Percentiles rank a stretch among this genome's conserved stretches.
phyloP scores from a whole-genome alignment of 2,329 filamentous ascomycete genomes.

The Aspergillus oerlinghausenensis region DNA sequence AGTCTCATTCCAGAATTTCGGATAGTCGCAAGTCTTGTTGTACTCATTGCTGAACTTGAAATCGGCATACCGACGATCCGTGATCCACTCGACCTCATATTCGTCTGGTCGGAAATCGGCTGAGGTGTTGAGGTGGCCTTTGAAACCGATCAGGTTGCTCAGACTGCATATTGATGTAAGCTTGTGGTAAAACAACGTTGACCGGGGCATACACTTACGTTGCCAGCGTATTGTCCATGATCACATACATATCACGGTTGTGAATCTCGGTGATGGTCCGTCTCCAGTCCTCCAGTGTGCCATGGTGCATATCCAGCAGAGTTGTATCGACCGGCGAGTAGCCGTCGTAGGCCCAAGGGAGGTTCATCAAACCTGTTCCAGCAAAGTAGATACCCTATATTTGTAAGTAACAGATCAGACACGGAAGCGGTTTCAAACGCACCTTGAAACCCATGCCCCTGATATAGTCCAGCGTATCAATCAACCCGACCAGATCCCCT shows the following conservation, averaged over 20 bases:
- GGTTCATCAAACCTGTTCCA: slow-evolving; percentile 58
- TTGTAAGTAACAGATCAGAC: neutral
- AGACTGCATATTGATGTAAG: slow-evolving; percentile 23
- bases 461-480: slow-evolving; percentile 60
- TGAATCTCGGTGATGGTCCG: slow-evolving; percentile 56
- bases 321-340: slow-evolving; percentile 59
- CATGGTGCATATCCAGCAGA: slow-evolving; percentile 58
- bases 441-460: slow-evolving; percentile 60
- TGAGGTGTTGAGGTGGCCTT: slow-evolving; percentile 54
- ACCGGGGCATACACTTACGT: slow-evolving; percentile 44
- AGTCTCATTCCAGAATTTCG: slow-evolving; percentile 57
- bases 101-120: slow-evolving; percentile 52
- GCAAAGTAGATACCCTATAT: slow-evolving; percentile 55
- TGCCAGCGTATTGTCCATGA: slow-evolving; percentile 61
- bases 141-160: slow-evolving; percentile 58
- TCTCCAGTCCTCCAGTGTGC: slow-evolving; percentile 55
- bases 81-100: slow-evolving; percentile 55
- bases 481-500: slow-evolving; percentile 53
- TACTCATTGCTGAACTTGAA: slow-evolving; percentile 52
- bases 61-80: slow-evolving; percentile 51
- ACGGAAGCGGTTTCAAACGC: neutral
- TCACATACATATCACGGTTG: slow-evolving; percentile 57
- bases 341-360: slow-evolving; percentile 58
- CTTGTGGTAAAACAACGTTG: too few species aligned
- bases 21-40: slow-evolving; percentile 52